Evolutionary conservation across 2,329 filamentous ascomycete species (phyloP).

Genomic region (Paraphoma chrysanthemicola): DNA sequence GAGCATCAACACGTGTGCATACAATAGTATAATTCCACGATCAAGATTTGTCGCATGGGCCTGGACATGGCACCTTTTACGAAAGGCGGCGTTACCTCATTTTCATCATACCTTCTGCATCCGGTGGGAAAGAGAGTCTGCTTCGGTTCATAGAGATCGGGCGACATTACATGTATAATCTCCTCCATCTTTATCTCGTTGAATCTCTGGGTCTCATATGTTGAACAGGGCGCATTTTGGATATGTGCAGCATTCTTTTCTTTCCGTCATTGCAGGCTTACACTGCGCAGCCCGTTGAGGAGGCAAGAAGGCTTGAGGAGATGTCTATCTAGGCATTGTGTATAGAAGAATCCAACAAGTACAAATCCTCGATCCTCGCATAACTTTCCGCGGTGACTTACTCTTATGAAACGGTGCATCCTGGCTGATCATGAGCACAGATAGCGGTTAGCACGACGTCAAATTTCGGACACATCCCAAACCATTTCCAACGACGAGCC

Average conservation of each 20-base stretch:
- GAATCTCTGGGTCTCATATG: conserved; percentile 6
- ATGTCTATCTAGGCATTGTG: conserved; percentile 3
- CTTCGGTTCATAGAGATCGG: conserved; percentile 4
- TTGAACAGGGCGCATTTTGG: conserved; percentile 8
- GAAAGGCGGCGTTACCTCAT: conserved; percentile 27
- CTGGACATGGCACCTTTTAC: conserved; percentile 22
- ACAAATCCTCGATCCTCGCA: conserved; percentile 1
- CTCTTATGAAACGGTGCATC: not conserved
- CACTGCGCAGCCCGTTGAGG: conserved; percentile 5
- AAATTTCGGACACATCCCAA: conserved; percentile 5
- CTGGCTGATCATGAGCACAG: conserved; percentile 1
- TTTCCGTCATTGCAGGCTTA: conserved; percentile 3
- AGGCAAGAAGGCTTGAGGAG: not conserved
- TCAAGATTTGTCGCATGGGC: conserved; percentile 25
- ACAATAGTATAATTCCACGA: conserved; percentile 38
- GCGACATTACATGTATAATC: conserved; percentile 6
- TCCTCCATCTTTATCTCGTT: conserved; percentile 2
- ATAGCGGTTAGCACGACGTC: not conserved
- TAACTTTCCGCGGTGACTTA: not conserved
- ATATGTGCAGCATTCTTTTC: not conserved
- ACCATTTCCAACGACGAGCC: conserved; percentile 1
- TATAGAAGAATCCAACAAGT: conserved; percentile 8
- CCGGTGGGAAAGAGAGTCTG: conserved; percentile 2
- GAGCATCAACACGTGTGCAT: conserved; percentile 36
- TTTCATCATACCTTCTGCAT: conserved; percentile 11